Evolutionary conservation across 768 basidiomycete species (phyloP).

Genomic region (Suillus sp.): DNA sequence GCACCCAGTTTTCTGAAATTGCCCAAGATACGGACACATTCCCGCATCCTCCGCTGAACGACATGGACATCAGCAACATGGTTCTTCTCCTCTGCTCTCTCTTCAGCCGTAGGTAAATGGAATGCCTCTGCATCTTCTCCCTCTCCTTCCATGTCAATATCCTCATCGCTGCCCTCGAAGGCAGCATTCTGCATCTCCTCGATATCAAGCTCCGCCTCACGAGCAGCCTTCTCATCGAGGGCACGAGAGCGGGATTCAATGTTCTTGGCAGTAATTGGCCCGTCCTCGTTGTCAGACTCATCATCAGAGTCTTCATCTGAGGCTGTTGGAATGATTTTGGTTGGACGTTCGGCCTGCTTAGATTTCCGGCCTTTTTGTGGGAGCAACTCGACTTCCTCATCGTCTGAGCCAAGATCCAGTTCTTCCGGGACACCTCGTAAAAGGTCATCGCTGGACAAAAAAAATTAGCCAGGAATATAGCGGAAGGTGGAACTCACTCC

Average conservation of each 20-base stretch:
- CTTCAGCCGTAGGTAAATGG: conserved; percentile 68
- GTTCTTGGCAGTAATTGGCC: conserved; percentile 71
- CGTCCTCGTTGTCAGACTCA: conserved; percentile 49
- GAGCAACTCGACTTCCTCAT: conserved; percentile 44
- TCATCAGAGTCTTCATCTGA: conserved; percentile 47
- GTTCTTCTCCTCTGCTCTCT: conserved; percentile 72
- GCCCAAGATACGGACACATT: conserved; percentile 69
- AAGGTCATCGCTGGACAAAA: conserved; percentile 48
- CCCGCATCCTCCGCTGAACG: conserved; percentile 79
- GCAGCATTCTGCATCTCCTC: conserved; percentile 65
- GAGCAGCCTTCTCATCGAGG: conserved; percentile 65
- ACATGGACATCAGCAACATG: conserved; percentile 70
- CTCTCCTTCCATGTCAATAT: conserved; percentile 41
- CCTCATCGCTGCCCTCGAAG: conserved; percentile 49
- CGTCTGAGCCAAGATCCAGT: conserved; percentile 65
- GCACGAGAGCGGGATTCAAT: conserved; percentile 83
- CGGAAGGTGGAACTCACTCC: conserved; percentile 40
- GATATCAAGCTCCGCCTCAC: conserved; percentile 68
- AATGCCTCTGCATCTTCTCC: conserved; percentile 49
- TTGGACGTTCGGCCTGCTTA: conserved; percentile 50
- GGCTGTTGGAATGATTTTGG: conserved; percentile 51
- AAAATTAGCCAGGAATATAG: conserved; percentile 14
- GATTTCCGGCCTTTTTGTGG: conserved; percentile 50
- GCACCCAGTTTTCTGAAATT: conserved; percentile 72
- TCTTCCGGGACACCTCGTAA: conserved; percentile 55